Evolutionary conservation across 352 stramenopile species (phyloP).

Genomic region (Phytophthora sp.): DNA sequence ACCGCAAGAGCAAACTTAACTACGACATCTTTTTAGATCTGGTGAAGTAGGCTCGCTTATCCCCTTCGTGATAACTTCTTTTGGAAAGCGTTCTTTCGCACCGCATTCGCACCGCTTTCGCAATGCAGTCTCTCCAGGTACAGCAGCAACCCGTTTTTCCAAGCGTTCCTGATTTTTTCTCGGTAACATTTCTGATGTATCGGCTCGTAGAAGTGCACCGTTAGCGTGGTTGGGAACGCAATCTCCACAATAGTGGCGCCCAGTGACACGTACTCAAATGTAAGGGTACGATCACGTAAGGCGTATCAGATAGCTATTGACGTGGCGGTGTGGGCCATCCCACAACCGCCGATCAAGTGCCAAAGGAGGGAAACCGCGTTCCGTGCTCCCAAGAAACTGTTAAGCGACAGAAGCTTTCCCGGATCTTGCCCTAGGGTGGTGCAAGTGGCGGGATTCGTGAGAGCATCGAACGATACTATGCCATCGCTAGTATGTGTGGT

Average conservation of each 20-base stretch:
- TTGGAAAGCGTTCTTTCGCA: background rate
- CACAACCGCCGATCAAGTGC: too few species aligned
- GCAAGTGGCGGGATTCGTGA: slow-evolving; percentile 32
- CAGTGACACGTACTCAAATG: background rate
- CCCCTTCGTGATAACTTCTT: slow-evolving; percentile 3
- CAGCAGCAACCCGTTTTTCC: background rate
- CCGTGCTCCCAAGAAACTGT: slow-evolving; percentile 36
- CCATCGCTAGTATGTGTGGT: slow-evolving; percentile 37
- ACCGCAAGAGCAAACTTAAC: too few species aligned
- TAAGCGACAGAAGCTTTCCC: slow-evolving; percentile 44
- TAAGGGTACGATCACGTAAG: background rate
- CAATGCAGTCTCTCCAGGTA: background rate
- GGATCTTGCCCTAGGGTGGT: slow-evolving; percentile 28
- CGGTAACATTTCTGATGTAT: background rate
- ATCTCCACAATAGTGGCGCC: background rate
- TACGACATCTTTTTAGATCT: background rate
- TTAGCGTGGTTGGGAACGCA: too few species aligned
- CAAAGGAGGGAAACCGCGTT: too few species aligned
- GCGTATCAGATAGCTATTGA: background rate
- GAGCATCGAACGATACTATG: slow-evolving; percentile 47
- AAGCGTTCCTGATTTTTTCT: background rate
- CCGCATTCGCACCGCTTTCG: background rate
- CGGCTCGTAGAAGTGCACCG: background rate
- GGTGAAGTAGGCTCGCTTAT: background rate
- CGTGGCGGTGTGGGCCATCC: background rate